Evolutionary conservation across 129 eudicot genomes (phyloP).

Genomic region (Artemisia tridentata): DNA sequence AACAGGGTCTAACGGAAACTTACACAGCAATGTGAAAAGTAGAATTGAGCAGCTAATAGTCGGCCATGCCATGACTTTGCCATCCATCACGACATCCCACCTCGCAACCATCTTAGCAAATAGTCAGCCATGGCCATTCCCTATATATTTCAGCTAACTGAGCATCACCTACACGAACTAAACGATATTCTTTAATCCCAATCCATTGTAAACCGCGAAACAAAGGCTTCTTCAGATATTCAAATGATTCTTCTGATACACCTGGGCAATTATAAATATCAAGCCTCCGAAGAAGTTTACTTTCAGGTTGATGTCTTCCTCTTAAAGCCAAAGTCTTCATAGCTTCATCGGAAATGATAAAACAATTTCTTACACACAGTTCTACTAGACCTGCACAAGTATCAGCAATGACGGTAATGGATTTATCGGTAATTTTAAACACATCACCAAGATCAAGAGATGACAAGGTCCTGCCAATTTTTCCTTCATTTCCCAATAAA

Average conservation of each 20-base stretch:
- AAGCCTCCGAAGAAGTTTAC: constrained; percentile 35
- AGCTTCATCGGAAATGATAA: constrained; percentile 49
- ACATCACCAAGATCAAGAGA: constrained; percentile 47
- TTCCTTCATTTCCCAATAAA: constrained; percentile 36
- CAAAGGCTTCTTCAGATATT: constrained; percentile 39
- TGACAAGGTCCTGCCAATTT: constrained; percentile 40
- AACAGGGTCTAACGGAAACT: too few relatives aligned
- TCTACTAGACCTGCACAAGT: constrained; percentile 33
- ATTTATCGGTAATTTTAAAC: constrained; percentile 47
- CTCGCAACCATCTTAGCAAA: constrained; percentile 63
- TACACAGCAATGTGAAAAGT: too few relatives aligned
- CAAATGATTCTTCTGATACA: constrained; percentile 29
- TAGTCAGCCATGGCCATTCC: constrained; percentile 44
- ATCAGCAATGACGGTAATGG: constrained; percentile 25
- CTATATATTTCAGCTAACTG: constrained; percentile 22
- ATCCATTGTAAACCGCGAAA: constrained; percentile 63
- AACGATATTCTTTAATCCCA: constrained; percentile 50
- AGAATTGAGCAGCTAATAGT: too few relatives aligned
- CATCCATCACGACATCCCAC: constrained; percentile 81
- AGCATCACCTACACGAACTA: constrained; percentile 9
- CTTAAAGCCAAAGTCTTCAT: constrained; percentile 41
- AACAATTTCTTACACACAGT: constrained; percentile 55
- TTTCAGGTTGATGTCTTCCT: constrained; percentile 12
- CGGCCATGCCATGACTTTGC: constrained; percentile 42
- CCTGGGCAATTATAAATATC: constrained; percentile 45